These are phyloP conservation scores for Ophiostoma australiae DNA, from an alignment of 2,329 filamentous ascomycete species.

Conservation along the genomic window DNA sequence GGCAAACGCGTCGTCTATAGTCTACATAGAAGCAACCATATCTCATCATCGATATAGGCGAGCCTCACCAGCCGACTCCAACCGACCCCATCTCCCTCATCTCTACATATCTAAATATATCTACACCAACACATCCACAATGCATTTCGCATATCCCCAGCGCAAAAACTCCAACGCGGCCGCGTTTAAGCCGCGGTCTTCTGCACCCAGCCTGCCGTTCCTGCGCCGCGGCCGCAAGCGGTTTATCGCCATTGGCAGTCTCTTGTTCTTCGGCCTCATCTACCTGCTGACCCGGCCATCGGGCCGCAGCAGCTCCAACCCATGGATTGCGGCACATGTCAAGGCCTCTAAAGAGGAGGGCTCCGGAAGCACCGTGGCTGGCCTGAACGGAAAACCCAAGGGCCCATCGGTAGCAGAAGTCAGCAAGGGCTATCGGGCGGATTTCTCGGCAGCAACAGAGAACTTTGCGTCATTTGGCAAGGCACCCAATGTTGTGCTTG, in stretches of 20 bases:
- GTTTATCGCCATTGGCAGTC: slow-evolving; percentile 49
- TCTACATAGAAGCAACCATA: neutral
- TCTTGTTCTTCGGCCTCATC: slow-evolving; percentile 54
- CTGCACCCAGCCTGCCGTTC: slow-evolving; percentile 43
- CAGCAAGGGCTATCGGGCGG: slow-evolving; percentile 15
- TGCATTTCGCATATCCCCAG: slow-evolving; percentile 88
- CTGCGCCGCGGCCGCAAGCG: slow-evolving; percentile 60
- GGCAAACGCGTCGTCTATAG: neutral
- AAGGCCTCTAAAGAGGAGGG: slow-evolving; percentile 20
- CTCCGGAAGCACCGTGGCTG: slow-evolving; percentile 18
- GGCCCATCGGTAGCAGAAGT: neutral
- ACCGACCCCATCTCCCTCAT: neutral
- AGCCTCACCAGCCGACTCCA: neutral
- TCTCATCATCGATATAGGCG: neutral
- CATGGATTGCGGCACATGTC: slow-evolving; percentile 25
- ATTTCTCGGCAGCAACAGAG: slow-evolving; percentile 24
- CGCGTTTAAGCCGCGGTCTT: slow-evolving; percentile 59
- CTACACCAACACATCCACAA: slow-evolving; percentile 34
- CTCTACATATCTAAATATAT: neutral
- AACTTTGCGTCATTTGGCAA: slow-evolving; percentile 46
- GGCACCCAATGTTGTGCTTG: slow-evolving; percentile 63
- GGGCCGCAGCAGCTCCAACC: slow-evolving; percentile 21
- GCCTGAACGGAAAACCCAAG: slow-evolving; percentile 10
- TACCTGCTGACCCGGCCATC: slow-evolving; percentile 50
- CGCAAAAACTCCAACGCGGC: slow-evolving; percentile 75